These are phyloP conservation scores for Penicillium alfredii DNA, from an alignment of 495 filamentous ascomycete species.

Conservation along the genomic window DNA sequence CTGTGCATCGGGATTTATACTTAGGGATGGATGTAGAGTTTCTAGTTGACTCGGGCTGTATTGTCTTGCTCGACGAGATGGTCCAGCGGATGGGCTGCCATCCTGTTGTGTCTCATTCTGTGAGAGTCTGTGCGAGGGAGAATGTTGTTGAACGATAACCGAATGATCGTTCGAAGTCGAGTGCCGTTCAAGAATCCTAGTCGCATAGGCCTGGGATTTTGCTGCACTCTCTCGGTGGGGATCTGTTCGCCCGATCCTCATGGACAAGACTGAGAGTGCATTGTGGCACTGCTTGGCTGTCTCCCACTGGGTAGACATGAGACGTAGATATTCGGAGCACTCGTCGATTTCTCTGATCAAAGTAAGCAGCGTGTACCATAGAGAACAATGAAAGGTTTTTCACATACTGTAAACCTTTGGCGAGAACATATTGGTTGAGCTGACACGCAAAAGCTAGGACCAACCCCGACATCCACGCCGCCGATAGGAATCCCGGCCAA, in stretches of 20 bases:
- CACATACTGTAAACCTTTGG: slow-evolving; percentile 33
- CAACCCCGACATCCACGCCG: slow-evolving; percentile 38
- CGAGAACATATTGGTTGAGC: slow-evolving; percentile 31
- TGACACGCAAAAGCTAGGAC: slow-evolving; percentile 40
- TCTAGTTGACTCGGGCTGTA: too few species aligned
- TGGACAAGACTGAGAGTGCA: slow-evolving; percentile 26
- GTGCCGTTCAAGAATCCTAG: slow-evolving; percentile 2
- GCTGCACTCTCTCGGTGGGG: not conserved
- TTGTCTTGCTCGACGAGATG: too few species aligned
- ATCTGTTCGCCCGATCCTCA: slow-evolving; percentile 18
- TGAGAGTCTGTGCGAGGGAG: too few species aligned
- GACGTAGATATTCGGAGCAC: slow-evolving; percentile 26
- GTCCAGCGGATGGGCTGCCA: too few species aligned
- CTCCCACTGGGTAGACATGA: slow-evolving; percentile 38
- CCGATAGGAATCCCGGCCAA: slow-evolving; percentile 37
- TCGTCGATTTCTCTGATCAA: slow-evolving; percentile 27
- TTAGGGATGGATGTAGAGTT: too few species aligned
- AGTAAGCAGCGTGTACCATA: slow-evolving; percentile 7
- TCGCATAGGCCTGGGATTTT: slow-evolving; percentile 12
- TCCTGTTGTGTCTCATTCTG: too few species aligned
- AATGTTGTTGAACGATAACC: too few species aligned
- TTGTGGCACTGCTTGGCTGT: slow-evolving; percentile 35
- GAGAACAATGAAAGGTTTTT: not conserved
- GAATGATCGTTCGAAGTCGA: not conserved
- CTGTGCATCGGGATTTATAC: too few species aligned